Base-by-base conservation (phyloP, 257 asterid genomes). In the Anisodus acutangulus region DNA sequence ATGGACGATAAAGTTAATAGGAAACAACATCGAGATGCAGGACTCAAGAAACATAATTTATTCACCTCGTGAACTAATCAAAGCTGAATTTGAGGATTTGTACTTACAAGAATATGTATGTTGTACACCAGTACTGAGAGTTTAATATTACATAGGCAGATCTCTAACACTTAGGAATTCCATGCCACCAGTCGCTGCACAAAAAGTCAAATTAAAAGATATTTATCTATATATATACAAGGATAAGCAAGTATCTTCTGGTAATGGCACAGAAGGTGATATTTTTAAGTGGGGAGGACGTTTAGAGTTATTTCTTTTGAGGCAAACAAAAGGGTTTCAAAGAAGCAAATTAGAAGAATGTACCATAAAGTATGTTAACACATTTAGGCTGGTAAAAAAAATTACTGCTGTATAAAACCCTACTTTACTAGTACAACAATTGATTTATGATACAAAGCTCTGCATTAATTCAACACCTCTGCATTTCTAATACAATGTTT, bases 91-190 rank as follows among this genome's bases (percentile, higher is more conserved):
- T 54, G 5, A 76, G 15, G 81, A 76, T 51, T 51, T 76, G 63
- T 53, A 76, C 81, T 76, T 53, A 76, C 26, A 76, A 26, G 59
- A 31, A 53, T 45, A 76, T 53, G 49, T 76, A 53, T 53, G 81
- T 26, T 76, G 64, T 53, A 76, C 13, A 53, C 49, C 81, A 76
- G 81, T 31, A 76, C 26, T 26, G 64, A 26, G 45, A 76, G 82
- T 26, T 26, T 53, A 53, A 76, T 76, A 59, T 76, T 76, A 8
- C 47, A 51, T 76, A 53, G 64, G 82, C 49, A 53, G 82, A 78
- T 53, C 64, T 78, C 64, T 15, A 78, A 78, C 47, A 8, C 26
- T 74, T 22, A 53, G 82, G 64, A 53, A 78, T 15, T 78, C 62
- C 82, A 78, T 15, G 8, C 62, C 45, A 41, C 64, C 26, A 3